Percentiles rank a stretch among this genome's conserved stretches.
These are phyloP conservation scores for Plasmodium vivax DNA, from an alignment of 169 alveolate genomes.

Conservation along the genomic window DNA sequence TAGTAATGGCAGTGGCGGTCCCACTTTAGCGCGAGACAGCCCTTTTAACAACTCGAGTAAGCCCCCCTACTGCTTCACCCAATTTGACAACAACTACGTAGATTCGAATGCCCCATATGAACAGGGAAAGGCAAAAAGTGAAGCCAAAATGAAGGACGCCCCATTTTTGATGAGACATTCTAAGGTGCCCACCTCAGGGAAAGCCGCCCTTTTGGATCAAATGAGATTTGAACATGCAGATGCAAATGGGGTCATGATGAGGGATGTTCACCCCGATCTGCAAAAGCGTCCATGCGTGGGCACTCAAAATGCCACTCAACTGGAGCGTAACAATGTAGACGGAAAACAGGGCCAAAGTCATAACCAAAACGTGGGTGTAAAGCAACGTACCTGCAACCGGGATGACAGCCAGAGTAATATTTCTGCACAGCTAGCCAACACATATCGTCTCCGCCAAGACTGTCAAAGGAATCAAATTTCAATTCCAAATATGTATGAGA, in stretches of 20 bases:
- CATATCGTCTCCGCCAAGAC: background rate
- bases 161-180: background rate
- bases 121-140: background rate
- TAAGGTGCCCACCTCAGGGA: background rate
- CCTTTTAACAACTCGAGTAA: background rate
- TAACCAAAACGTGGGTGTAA: background rate
- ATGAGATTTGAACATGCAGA: background rate
- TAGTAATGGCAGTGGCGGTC: background rate
- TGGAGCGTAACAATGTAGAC: background rate
- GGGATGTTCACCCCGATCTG: background rate
- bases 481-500: background rate
- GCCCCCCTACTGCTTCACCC: background rate
- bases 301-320: background rate
- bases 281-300: background rate
- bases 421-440: background rate
- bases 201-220: background rate
- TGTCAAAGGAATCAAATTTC: background rate
- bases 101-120: background rate
- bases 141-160: background rate
- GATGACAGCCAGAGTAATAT: background rate
- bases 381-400: background rate
- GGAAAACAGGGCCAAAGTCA: background rate
- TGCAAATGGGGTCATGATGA: background rate
- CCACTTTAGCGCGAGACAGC: background rate
- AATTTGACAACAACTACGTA: background rate